Conservation (phyloP, 352 stramenopile species). For the Phytophthora fragariaefolia region DNA sequence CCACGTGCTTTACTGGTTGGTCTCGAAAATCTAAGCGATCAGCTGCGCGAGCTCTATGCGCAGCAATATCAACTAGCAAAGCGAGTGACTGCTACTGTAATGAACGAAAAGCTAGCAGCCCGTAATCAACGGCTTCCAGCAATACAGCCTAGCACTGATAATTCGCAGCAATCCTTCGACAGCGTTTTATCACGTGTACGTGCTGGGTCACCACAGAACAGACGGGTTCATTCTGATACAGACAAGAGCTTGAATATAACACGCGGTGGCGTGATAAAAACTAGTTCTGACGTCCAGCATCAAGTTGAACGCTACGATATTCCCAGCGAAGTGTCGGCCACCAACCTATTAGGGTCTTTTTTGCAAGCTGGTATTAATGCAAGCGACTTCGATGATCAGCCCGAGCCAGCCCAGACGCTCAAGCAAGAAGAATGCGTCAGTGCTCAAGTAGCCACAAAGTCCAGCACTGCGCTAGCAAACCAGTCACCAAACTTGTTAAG, state of each 20-base stretch:
- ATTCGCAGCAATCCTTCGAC: neutral
- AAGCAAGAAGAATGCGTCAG: slow-evolving; percentile 24
- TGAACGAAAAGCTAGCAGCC: slow-evolving; percentile 57
- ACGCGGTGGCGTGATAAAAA: slow-evolving; percentile 10
- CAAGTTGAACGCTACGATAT: slow-evolving; percentile 56
- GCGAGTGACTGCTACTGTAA: slow-evolving; percentile 42
- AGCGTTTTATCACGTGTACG: neutral
- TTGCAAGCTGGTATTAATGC: neutral
- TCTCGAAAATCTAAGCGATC: slow-evolving; percentile 32
- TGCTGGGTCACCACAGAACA: neutral
- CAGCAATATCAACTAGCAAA: slow-evolving; percentile 48
- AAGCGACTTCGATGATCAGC: neutral
- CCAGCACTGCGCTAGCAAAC: neutral
- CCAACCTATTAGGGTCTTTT: slow-evolving; percentile 52
- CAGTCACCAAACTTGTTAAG: neutral
- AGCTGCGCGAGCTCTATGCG: slow-evolving; percentile 35
- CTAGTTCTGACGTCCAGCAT: slow-evolving; percentile 37
- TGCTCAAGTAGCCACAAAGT: neutral
- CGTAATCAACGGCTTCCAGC: slow-evolving; percentile 12
- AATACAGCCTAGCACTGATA: slow-evolving; percentile 6
- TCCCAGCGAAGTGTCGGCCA: slow-evolving; percentile 18
- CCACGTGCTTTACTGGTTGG: slow-evolving; percentile 41
- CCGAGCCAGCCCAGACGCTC: neutral
- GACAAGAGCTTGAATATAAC: neutral
- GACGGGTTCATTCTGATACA: neutral